Base-by-base conservation (phyloP, 1,284 basidiomycete species). In the Gymnopus androsaceus region DNA sequence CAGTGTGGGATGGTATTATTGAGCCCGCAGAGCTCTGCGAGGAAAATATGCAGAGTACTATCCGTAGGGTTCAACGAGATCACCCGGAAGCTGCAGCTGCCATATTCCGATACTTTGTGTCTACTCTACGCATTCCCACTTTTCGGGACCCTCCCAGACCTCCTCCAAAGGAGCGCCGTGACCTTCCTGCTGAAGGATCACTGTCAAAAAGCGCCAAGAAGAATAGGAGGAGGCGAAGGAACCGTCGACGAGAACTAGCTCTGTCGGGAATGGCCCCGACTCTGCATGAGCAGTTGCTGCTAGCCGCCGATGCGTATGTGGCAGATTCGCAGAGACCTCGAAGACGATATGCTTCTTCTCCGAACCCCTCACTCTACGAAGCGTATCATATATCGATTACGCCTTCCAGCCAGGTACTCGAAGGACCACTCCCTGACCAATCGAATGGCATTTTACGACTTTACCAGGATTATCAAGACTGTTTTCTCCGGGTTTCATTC, bases 401-500 rank as follows among this genome's bases (percentile, higher is more conserved):
- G 7, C 41, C 45, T 4, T 50, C 48, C 25, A 36, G 34, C 21
- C 64, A 74, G 51, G 55, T 64, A 19, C 68, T 83, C 14, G 74
- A 81, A 55, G 87, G 87, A 0, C 85, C 85, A 0, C 75, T 78
- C 34, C 75, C 75, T 2, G 84, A 87, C 60, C 80, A 80, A 49
- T 81, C 81, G 0, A 88, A 87, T 58, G 75, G 83, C n/a, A 76
- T 88, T 31, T 70, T 84, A 49, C 75, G 83, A 21, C 68, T 65
- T 19, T 84, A 82, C 58, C 62, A 67, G 23, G 68, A 80, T 50
- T 69, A 77, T 46, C 59, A 68, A 15, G 76, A 83, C 30, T 75
- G 70, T 47, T 90, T 89, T 67, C 62, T 89, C 23, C 82, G 88
- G 1, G 83, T 90, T 25, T 75, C 74, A 12, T 87, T 89, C 62